Percentiles rank a stretch among this genome's conserved stretches.
These are phyloP conservation scores for Urochloa ruziziensis DNA, from an alignment of 176 grass and related monocot genomes.

Conservation along the genomic window DNA sequence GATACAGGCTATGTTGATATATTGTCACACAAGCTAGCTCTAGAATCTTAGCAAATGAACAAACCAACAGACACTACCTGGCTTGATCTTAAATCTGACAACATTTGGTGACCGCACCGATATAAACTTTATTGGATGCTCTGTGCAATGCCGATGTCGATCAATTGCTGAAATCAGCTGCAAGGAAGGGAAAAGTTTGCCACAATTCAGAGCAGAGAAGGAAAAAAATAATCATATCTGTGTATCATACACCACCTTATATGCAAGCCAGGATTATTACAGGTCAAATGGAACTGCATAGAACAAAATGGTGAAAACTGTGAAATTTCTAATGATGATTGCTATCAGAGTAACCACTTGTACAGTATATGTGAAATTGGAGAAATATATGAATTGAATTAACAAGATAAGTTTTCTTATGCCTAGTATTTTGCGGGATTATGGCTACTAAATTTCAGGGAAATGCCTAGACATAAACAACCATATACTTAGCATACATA, in stretches of 20 bases:
- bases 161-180: slow-evolving; percentile 92
- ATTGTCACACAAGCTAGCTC: not conserved
- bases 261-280: not conserved
- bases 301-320: not conserved
- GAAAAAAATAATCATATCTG: not conserved
- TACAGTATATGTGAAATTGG: not conserved
- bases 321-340: not conserved
- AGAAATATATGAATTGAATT: not conserved
- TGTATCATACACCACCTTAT: not conserved
- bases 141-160: slow-evolving; percentile 77
- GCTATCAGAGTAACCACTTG: not conserved
- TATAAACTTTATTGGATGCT: slow-evolving; percentile 99
- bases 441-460: not conserved
- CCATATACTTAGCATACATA: not conserved
- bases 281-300: not conserved
- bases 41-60: slow-evolving; percentile 8
- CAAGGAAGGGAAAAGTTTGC: slow-evolving; percentile 4
- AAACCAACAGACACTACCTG: slow-evolving; percentile 46
- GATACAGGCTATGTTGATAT: not conserved
- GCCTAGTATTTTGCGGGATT: not conserved
- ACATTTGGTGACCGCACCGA: slow-evolving; percentile 77
- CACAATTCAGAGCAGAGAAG: not conserved
- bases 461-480: not conserved
- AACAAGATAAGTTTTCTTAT: not conserved
- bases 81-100: slow-evolving; percentile 97